Evolutionary conservation across 352 stramenopile species (phyloP).

Genomic region (Phytophthora pisi): DNA sequence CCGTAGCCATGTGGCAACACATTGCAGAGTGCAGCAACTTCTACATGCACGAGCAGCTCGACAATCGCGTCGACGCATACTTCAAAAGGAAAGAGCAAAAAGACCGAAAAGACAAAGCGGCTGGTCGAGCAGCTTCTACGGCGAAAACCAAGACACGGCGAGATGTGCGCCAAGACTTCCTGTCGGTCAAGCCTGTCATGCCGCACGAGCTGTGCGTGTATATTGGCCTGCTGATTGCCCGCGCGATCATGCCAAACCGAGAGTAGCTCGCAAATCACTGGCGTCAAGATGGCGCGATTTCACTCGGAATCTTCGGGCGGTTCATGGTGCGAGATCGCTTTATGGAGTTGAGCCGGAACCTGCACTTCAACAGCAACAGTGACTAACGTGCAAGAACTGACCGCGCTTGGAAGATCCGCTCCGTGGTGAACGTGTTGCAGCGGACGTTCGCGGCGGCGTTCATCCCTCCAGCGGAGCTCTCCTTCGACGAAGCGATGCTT

Average conservation of each 20-base stretch:
- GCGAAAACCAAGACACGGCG: conserved; percentile 2
- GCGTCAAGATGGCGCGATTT: not conserved
- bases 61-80: conserved; percentile 8
- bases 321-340: conserved; percentile 13
- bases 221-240: conserved; percentile 1
- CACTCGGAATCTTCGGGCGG: conserved; percentile 4
- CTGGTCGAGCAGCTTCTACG: not conserved
- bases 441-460: not conserved
- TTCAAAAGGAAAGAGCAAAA: conserved; percentile 2
- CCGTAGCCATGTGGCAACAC: conserved; percentile 17
- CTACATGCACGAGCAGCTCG: conserved; percentile 18
- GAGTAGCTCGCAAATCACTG: conserved; percentile 16
- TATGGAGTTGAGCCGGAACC: conserved; percentile 9
- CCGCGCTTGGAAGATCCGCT: conserved; percentile 10
- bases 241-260: conserved; percentile 2
- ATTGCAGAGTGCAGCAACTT: conserved; percentile 21
- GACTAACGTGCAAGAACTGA: conserved; percentile 4
- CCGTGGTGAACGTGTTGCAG: conserved; percentile 4
- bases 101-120: not conserved
- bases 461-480: not conserved
- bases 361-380: conserved; percentile 20
- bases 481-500: conserved; percentile 20
- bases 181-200: conserved; percentile 2
- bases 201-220: conserved; percentile 10
- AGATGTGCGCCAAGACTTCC: conserved; percentile 11